Conservation (phyloP, 257 asterid species). For the Salvia miltiorrhiza region DNA sequence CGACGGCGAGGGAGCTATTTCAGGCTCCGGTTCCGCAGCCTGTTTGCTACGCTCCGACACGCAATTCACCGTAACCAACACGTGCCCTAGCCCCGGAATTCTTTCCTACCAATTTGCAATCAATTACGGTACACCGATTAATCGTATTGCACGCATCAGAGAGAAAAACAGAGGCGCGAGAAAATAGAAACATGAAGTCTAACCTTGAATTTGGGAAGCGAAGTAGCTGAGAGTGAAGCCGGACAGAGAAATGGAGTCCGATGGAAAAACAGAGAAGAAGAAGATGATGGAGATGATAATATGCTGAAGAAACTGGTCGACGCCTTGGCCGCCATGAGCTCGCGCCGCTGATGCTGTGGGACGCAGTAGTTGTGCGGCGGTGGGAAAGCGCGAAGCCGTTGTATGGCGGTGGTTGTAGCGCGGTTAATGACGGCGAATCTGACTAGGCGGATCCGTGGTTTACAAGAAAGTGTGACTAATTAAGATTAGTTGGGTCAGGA, state of each 20-base stretch:
- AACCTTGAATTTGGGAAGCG: conserved; percentile 45
- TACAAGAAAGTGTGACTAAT: no score
- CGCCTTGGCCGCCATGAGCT: conserved; percentile 31
- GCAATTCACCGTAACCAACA: conserved; percentile 54
- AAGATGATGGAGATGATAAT: conserved; percentile 45
- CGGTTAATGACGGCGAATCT: neutral
- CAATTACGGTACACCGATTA: conserved; percentile 11
- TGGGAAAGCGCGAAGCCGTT: neutral
- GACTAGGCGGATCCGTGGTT: neutral
- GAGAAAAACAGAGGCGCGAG: neutral
- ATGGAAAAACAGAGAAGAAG: conserved; percentile 32
- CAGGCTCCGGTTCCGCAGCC: conserved; percentile 40
- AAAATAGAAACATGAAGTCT: conserved; percentile 18
- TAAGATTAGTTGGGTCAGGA: no score
- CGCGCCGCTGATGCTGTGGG: conserved; percentile 10
- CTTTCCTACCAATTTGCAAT: conserved; percentile 35
- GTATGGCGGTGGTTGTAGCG: conserved; percentile 1
- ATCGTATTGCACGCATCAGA: neutral
- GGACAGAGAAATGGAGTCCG: conserved; percentile 26
- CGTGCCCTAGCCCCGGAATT: conserved; percentile 30
- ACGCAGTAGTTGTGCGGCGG: conserved; percentile 17
- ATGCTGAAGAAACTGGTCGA: conserved; percentile 39
- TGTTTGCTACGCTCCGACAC: conserved; percentile 44
- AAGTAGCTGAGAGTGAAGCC: conserved; percentile 7
- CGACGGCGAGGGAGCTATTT: conserved; percentile 21